Conservation (phyloP, 1,284 basidiomycete genomes). For the Sphagnurus paluster region DNA sequence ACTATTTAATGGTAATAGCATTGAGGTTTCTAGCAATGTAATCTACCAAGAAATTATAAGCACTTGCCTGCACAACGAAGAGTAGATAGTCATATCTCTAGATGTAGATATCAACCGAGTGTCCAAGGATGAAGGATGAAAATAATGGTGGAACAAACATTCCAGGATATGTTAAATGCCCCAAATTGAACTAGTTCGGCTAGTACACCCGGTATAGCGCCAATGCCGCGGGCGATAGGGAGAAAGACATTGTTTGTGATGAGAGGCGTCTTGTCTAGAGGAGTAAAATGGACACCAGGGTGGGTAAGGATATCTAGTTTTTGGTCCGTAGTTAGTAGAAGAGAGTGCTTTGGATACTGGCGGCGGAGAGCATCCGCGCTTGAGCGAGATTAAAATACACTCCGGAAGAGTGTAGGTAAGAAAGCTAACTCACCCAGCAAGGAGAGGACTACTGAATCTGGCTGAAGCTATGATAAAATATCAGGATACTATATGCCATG, state of each 20-base stretch:
- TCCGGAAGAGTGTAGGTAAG: neutral
- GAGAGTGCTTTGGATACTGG: slow-evolving; percentile 60
- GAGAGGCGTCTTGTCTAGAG: slow-evolving; percentile 48
- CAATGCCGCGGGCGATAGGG: slow-evolving; percentile 45
- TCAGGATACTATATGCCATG: no score
- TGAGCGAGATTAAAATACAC: neutral
- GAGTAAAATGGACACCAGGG: slow-evolving; percentile 47
- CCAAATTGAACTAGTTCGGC: slow-evolving; percentile 53
- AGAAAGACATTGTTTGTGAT: slow-evolving; percentile 50
- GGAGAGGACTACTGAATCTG: slow-evolving; percentile 41
- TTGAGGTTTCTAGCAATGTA: neutral
- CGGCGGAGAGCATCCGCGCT: slow-evolving; percentile 52
- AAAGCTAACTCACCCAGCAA: slow-evolving; percentile 42
- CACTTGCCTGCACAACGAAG: slow-evolving; percentile 29
- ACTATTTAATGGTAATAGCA: slow-evolving; percentile 35
- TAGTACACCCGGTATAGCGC: slow-evolving; percentile 50
- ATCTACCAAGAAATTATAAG: no score
- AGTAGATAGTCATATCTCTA: slow-evolving; percentile 37
- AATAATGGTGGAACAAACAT: slow-evolving; percentile 36
- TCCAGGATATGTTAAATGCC: slow-evolving; percentile 57
- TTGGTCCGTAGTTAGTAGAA: slow-evolving; percentile 53
- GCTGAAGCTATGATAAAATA: slow-evolving; percentile 58
- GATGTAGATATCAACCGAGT: neutral
- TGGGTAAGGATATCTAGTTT: slow-evolving; percentile 49
- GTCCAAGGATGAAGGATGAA: neutral